A percentile compares a stretch with the other conserved stretches of the same genome.
These are phyloP conservation scores for Daedaleopsis sinensis DNA, from an alignment of 768 basidiomycete species.

Conservation along the genomic window DNA sequence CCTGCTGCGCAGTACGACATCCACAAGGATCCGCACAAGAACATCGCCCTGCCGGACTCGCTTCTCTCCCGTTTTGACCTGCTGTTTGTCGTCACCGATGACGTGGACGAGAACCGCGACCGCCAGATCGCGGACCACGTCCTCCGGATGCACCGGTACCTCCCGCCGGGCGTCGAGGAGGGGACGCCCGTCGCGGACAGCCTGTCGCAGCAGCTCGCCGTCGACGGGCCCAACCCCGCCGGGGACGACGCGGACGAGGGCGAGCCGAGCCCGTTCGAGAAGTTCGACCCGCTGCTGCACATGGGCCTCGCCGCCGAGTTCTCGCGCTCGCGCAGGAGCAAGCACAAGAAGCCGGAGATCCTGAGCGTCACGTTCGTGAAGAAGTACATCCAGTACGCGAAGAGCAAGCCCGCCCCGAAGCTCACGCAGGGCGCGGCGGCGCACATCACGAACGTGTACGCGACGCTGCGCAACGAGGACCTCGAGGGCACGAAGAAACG, in stretches of 20 bases:
- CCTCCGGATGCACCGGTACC: conserved; percentile 94
- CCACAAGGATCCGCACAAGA: conserved; percentile 98
- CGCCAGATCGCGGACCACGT: conserved; percentile 97
- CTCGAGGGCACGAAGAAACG: conserved; percentile 88
- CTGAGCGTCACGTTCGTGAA: conserved; percentile 94
- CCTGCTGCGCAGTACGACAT: conserved; percentile 82
- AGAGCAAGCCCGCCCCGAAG: conserved; percentile 81
- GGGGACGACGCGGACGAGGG: conserved; percentile 49
- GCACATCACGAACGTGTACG: conserved; percentile 91
- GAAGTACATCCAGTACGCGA: conserved; percentile 98
- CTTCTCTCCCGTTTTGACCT: conserved; percentile 98
- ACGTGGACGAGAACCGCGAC: conserved; percentile 94
- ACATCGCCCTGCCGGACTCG: conserved; percentile 97
- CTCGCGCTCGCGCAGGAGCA: conserved; percentile 55
- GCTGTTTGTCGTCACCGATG: conserved; percentile 97
- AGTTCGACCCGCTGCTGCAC: conserved; percentile 94
- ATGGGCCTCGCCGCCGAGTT: conserved; percentile 65
- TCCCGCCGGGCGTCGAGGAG: conserved; percentile 95
- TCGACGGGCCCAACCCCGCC: conserved; percentile 73
- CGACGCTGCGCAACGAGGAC: conserved; percentile 89
- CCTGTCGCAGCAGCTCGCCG: conserved; percentile 82
- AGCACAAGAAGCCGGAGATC: conserved; percentile 76
- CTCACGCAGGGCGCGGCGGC: conserved; percentile 94
- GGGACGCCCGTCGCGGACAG: conserved; percentile 90
- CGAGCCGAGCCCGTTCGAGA: conserved; percentile 89